A percentile compares a stretch with the other conserved stretches of the same genome.
Conservation (phyloP, 768 basidiomycete species). For the Naganishia antarctica region DNA sequence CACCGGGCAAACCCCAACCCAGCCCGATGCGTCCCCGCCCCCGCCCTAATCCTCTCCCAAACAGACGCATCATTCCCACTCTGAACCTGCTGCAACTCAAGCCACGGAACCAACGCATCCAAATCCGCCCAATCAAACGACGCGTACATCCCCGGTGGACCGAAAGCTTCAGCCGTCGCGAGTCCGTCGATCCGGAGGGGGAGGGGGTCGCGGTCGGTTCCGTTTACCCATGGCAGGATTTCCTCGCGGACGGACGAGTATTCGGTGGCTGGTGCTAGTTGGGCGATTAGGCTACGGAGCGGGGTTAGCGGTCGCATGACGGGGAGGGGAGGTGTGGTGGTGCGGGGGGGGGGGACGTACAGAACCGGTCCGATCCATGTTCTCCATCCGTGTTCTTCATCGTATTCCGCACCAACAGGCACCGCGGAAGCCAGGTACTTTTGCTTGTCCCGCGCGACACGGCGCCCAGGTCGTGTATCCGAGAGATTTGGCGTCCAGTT, state of each 20-base stretch:
- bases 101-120: slow-evolving; percentile 37
- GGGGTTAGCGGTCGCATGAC: background rate
- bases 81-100: slow-evolving; percentile 30
- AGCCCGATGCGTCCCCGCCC: background rate
- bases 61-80: slow-evolving; percentile 15
- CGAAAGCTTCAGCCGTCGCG: slow-evolving; percentile 31
- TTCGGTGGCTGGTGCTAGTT: slow-evolving; percentile 35
- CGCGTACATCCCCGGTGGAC: slow-evolving; percentile 45
- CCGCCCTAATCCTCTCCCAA: background rate
- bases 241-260: slow-evolving; percentile 30
- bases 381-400: slow-evolving; percentile 28
- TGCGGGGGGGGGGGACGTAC: slow-evolving; percentile 32
- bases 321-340: background rate
- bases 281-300: slow-evolving; percentile 39
- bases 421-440: background rate
- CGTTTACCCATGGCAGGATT: slow-evolving; percentile 4
- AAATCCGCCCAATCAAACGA: slow-evolving; percentile 44
- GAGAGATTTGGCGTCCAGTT: slow-evolving; percentile 36
- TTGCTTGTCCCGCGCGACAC: background rate
- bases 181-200: slow-evolving; percentile 32
- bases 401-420: slow-evolving; percentile 36
- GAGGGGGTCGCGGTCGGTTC: too few species aligned
- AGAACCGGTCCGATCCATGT: slow-evolving; percentile 48
- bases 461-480: slow-evolving; percentile 2
- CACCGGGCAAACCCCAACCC: slow-evolving; percentile 2